These are phyloP conservation scores for Ambrosia hybrid DNA, from an alignment of 140 eudicot species.

Conservation along the genomic window DNA sequence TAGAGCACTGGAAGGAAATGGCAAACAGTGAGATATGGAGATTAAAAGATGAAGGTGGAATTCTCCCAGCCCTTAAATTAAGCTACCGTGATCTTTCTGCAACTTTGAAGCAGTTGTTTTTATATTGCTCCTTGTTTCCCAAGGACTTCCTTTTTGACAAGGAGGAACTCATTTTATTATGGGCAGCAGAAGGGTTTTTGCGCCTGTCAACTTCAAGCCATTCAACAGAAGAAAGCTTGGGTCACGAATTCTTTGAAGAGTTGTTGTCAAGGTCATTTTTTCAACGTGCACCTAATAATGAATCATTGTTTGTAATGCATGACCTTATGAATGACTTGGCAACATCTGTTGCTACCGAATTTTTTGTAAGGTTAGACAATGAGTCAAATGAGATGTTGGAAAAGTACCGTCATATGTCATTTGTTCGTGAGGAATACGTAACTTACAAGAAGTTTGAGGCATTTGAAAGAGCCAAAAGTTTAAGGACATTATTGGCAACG, in stretches of 20 bases:
- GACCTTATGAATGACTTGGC: slow-evolving; percentile 23
- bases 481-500: slow-evolving; percentile 44
- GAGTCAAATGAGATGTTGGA: neutral
- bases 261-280: slow-evolving; percentile 26
- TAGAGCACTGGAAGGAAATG: slow-evolving; percentile 20
- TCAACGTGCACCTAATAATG: neutral
- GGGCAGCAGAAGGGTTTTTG: slow-evolving; percentile 24
- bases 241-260: slow-evolving; percentile 12
- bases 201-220: neutral
- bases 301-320: slow-evolving; percentile 25
- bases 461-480: slow-evolving; percentile 14
- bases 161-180: neutral
- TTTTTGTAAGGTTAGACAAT: slow-evolving; percentile 1
- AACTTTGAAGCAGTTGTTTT: slow-evolving; percentile 9
- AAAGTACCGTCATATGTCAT: slow-evolving; percentile 39
- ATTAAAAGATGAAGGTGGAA: neutral
- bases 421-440: slow-evolving; percentile 26
- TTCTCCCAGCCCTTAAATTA: neutral
- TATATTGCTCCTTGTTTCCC: slow-evolving; percentile 16
- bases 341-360: neutral
- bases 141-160: slow-evolving; percentile 3
- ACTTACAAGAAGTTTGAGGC: slow-evolving; percentile 23
- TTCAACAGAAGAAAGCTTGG: slow-evolving; percentile 9
- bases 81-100: slow-evolving; percentile 14
- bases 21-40: neutral